phyloP scores from a whole-genome alignment of 208 protist species.

The Leishmania amazonensis region DNA sequence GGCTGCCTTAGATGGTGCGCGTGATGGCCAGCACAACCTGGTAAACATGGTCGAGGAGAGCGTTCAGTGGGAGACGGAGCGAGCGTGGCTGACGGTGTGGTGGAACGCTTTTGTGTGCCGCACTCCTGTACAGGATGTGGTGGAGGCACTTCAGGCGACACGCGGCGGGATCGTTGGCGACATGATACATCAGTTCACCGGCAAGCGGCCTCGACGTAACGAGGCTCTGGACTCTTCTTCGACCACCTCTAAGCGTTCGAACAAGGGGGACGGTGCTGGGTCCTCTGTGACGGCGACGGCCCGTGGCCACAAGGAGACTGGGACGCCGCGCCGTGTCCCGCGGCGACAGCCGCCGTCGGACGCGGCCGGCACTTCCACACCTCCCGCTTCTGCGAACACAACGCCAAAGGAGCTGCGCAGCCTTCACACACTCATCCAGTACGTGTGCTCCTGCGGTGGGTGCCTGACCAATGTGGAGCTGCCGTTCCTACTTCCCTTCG shows the following conservation, averaged over 20 bases:
- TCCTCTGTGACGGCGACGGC: not conserved
- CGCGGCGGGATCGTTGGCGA: conserved; percentile 74
- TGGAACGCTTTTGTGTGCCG: conserved; percentile 78
- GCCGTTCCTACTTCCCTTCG: conserved; percentile 79
- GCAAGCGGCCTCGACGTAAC: conserved; percentile 47
- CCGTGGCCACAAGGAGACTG: not conserved
- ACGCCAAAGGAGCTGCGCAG: conserved; percentile 31
- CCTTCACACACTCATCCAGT: conserved; percentile 64
- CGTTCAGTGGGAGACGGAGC: conserved; percentile 26
- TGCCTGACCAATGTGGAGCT: conserved; percentile 75
- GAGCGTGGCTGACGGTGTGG: conserved; percentile 71
- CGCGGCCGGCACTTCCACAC: not conserved
- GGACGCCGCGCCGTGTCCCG: not conserved
- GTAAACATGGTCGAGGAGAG: conserved; percentile 28
- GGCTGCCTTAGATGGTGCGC: not conserved
- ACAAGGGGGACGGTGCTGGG: not conserved
- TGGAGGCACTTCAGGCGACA: conserved; percentile 52
- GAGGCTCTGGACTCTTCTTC: conserved; percentile 9
- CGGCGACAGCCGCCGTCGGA: not conserved
- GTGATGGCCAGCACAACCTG: conserved; percentile 4
- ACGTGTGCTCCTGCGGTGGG: conserved; percentile 77
- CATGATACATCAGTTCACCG: conserved; percentile 59
- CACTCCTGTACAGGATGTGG: conserved; percentile 56
- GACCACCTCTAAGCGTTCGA: not conserved
- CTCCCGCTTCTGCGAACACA: not conserved